Evolutionary conservation across 345 rosid species (phyloP).

Genomic region (Sisymbrium irio): DNA sequence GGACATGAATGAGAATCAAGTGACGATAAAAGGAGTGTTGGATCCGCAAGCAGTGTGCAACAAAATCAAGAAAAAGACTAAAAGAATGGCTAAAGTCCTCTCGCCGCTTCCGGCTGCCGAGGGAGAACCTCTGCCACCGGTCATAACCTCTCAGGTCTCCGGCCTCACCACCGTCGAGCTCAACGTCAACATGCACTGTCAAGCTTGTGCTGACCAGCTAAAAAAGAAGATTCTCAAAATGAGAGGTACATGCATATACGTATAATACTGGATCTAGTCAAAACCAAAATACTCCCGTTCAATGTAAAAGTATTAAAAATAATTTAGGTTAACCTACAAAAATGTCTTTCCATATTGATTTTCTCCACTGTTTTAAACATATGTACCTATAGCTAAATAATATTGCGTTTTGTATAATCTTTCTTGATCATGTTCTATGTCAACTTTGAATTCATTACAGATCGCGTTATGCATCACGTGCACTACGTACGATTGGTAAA

Average conservation of each 20-base stretch:
- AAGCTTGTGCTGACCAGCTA: conserved; percentile 92
- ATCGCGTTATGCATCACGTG: too few species aligned
- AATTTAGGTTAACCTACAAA: not conserved
- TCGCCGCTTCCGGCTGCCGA: conserved; percentile 76
- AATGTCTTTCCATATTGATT: too few species aligned
- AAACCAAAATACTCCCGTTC: not conserved
- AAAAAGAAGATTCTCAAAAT: conserved; percentile 83
- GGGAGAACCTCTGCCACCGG: conserved; percentile 68
- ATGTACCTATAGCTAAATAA: too few species aligned
- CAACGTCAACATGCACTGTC: conserved; percentile 85
- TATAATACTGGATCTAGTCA: not conserved
- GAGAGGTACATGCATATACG: conserved; percentile 56
- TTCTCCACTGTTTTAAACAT: too few species aligned
- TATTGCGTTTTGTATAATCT: too few species aligned
- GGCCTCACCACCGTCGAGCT: conserved; percentile 74
- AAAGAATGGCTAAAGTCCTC: conserved; percentile 66
- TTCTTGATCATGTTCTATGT: too few species aligned
- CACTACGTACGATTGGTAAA: not conserved
- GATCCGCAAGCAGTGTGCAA: conserved; percentile 79
- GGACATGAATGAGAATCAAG: conserved; percentile 75
- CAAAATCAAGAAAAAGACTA: conserved; percentile 73
- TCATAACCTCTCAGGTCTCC: conserved; percentile 63
- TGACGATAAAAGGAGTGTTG: conserved; percentile 71
- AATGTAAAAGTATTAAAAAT: not conserved
- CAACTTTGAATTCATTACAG: too few species aligned